A percentile compares a stretch with the other conserved stretches of the same genome.
These are phyloP conservation scores for Nitzschia putrida DNA, from an alignment of 108 stramenopile genomes.

Conservation along the genomic window DNA sequence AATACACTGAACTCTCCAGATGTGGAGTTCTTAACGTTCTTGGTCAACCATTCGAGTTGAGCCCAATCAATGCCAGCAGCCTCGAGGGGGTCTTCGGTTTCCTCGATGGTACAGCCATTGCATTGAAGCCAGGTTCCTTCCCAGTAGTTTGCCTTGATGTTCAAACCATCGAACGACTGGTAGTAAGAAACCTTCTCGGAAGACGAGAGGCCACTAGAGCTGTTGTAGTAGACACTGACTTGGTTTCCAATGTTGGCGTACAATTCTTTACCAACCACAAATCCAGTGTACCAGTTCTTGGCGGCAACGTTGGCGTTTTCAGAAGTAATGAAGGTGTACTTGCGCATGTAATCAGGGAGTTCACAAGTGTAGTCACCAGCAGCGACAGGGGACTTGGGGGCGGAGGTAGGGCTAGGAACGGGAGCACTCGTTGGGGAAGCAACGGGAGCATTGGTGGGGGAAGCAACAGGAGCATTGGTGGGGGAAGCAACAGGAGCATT, in stretches of 20 bases:
- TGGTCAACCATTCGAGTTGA: constrained; percentile 9
- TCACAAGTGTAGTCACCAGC: neutral
- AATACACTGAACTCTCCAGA: constrained; percentile 1
- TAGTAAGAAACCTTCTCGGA: neutral
- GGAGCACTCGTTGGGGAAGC: constrained; percentile 1
- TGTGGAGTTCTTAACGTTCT: neutral
- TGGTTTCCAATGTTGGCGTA: constrained; percentile 2
- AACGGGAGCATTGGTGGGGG: neutral
- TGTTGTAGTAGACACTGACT: constrained; percentile 5
- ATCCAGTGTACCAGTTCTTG: constrained; percentile 21
- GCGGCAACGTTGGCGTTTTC: constrained; percentile 16
- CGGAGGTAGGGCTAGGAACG: neutral
- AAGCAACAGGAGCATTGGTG: neutral
- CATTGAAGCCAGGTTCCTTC: neutral
- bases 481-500: neutral
- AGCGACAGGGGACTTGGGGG: neutral
- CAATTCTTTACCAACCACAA: constrained; percentile 12
- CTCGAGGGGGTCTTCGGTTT: neutral
- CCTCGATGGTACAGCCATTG: neutral
- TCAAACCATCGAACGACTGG: neutral
- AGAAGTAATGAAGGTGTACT: constrained; percentile 3
- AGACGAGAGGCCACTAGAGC: neutral
- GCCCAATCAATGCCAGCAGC: constrained; percentile 5
- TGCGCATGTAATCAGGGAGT: neutral
- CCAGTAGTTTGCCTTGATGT: constrained; percentile 1